Evolutionary conservation across 306 rosid genomes (phyloP), one percentile per base, ranked within the genome.

Genomic region (Medicago lupulina): DNA sequence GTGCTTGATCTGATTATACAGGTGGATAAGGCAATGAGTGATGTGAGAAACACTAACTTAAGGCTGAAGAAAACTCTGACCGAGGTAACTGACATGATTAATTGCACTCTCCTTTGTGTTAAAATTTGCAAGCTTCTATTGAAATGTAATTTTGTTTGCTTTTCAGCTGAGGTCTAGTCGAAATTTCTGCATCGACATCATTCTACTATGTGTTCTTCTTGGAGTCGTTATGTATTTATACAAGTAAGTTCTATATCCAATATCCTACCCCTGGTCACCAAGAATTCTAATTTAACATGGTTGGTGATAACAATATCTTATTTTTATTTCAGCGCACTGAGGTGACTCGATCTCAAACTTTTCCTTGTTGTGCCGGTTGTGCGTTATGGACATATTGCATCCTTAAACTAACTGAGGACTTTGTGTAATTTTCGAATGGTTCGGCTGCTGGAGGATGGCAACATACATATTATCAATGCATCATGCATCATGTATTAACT

Each of bases 131-230:
- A 41, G 51, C 78, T 69, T 76, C 75, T 38, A 17, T 51, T 70
- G 44, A 79, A 67, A 21, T 38, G 19, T 44, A 63, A 41, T 77
- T 83, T 80, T 67, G 81, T 64, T 67, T 79, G 71, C 16, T 40
- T 79, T 71, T 25, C 87, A 95, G 97, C 53, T 95, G 89, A 90
- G 97, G 82, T 88, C 96, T n/a, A 86, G 88, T 81, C 83, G 82
- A 87, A 95, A 95, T 83, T 92, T 95, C 86, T 85, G 88, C 88
- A 89, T 95, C 5, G 97, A 95, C 89, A 90, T 92, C 54, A 55
- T 83, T 82, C 90, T 95, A 78, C 66, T 92, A 51, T 92, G 92
- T 67, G 50, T 95, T 86, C 85, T 95, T 86, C 86, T 92, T 38
- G 97, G 97, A 78, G 88, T 95, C 13, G 66, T 67, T 82, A 21